Conservation (phyloP, 768 basidiomycete genomes). For the Pleurotus salmoneostramineus region DNA sequence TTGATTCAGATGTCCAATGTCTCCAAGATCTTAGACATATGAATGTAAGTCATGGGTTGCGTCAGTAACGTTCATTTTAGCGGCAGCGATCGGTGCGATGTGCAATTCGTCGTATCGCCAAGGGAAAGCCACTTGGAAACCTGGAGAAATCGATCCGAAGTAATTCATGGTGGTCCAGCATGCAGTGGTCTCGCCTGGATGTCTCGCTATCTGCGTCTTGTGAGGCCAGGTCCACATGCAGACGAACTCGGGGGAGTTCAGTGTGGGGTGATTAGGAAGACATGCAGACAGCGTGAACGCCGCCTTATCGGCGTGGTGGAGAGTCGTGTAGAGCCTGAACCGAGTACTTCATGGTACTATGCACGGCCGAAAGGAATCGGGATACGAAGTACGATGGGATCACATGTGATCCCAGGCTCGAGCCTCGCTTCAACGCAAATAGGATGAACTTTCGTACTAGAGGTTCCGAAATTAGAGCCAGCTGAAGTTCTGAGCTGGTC, state of each 20-base stretch:
- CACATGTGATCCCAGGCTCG: no score
- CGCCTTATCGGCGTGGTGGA: constrained; percentile 4
- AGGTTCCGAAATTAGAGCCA: no score
- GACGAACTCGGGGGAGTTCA: neutral
- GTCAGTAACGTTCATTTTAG: neutral
- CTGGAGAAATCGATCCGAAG: constrained; percentile 2
- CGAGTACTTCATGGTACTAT: no score
- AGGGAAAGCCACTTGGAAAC: neutral
- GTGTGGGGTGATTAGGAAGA: neutral
- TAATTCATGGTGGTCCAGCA: neutral
- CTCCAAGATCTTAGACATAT: neutral
- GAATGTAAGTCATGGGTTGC: neutral
- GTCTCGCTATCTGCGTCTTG: neutral
- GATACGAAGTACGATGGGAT: no score
- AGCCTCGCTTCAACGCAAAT: no score
- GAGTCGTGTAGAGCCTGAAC: neutral
- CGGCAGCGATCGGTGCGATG: constrained; percentile 2
- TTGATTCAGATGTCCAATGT: neutral
- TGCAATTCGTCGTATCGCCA: neutral
- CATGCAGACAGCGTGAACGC: constrained; percentile 2
- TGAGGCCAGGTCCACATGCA: constrained; percentile 2
- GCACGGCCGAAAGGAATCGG: no score
- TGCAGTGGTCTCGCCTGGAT: neutral
- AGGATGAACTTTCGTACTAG: no score
- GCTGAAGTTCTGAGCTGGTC: no score